A percentile compares a stretch with the other conserved stretches of the same genome.
phyloP scores from a whole-genome alignment of 208 protist species.

The Plasmodiophora brassicae region DNA sequence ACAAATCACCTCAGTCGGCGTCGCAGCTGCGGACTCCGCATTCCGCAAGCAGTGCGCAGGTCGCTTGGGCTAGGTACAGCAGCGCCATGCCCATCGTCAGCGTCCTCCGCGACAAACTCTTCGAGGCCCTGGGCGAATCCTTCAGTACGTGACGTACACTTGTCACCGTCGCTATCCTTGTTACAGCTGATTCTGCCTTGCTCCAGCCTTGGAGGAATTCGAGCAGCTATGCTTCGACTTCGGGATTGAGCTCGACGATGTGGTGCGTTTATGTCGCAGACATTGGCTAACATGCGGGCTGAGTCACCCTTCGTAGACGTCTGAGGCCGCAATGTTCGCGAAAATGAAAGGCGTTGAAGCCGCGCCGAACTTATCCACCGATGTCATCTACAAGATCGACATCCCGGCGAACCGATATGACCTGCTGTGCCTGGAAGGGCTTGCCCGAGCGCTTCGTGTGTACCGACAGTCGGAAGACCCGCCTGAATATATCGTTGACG shows the following conservation, averaged over 20 bases:
- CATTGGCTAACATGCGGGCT: background rate
- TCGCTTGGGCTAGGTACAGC: too few species aligned
- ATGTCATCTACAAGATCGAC: slow-evolving; percentile 94
- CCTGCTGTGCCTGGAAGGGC: slow-evolving; percentile 87
- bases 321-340: slow-evolving; percentile 80
- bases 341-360: slow-evolving; percentile 68
- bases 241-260: slow-evolving; percentile 95
- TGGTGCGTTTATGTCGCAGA: slow-evolving; percentile 47
- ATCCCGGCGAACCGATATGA: slow-evolving; percentile 96
- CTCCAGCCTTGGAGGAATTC: slow-evolving; percentile 80
- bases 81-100: slow-evolving; percentile 51
- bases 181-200: background rate
- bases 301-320: slow-evolving; percentile 65
- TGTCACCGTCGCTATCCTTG: background rate
- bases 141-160: slow-evolving; percentile 52
- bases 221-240: slow-evolving; percentile 93
- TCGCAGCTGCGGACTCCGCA: too few species aligned
- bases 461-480: slow-evolving; percentile 65
- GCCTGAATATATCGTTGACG: slow-evolving; percentile 24
- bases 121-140: slow-evolving; percentile 39
- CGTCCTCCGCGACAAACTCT: slow-evolving; percentile 44
- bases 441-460: slow-evolving; percentile 68
- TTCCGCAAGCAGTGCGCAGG: too few species aligned
- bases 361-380: slow-evolving; percentile 57
- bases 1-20: too few species aligned